Percentiles rank a stretch among this genome's conserved stretches.
Evolutionary conservation across 139 green algal species (phyloP).

Genomic region (Prasinococcaceae sp.): DNA sequence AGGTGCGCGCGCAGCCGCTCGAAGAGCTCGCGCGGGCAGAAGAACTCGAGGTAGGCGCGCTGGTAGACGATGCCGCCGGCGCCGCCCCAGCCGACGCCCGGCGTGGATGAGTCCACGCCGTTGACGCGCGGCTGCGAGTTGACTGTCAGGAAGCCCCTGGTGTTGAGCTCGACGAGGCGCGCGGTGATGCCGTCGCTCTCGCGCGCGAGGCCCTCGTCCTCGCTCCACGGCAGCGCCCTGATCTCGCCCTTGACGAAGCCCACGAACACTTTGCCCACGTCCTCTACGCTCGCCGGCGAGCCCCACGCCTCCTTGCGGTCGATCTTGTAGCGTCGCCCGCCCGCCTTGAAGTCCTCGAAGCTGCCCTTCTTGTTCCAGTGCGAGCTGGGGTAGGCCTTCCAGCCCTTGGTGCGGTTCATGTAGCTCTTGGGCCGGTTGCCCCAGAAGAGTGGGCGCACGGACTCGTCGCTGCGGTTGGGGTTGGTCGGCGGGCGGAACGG

Average conservation of each 20-base stretch:
- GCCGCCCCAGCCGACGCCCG: slow-evolving; percentile 50
- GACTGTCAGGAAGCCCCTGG: slow-evolving; percentile 52
- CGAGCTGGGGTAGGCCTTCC: slow-evolving; percentile 45
- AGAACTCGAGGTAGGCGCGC: slow-evolving; percentile 77
- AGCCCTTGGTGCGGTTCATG: slow-evolving; percentile 50
- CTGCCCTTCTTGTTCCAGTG: slow-evolving; percentile 33
- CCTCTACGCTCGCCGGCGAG: slow-evolving; percentile 18
- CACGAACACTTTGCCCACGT: slow-evolving; percentile 50
- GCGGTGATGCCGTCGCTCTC: slow-evolving; percentile 35
- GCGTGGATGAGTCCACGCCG: slow-evolving; percentile 30
- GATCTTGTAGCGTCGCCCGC: background rate
- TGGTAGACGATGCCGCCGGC: slow-evolving; percentile 65
- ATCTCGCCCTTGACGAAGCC: slow-evolving; percentile 44
- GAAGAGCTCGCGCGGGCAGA: slow-evolving; percentile 41
- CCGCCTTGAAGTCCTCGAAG: background rate
- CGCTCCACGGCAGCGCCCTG: slow-evolving; percentile 53
- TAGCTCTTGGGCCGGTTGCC: slow-evolving; percentile 58
- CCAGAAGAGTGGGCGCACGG: slow-evolving; percentile 71
- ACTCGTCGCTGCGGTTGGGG: slow-evolving; percentile 30
- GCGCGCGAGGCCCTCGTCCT: slow-evolving; percentile 40
- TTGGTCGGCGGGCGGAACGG: slow-evolving; percentile 36
- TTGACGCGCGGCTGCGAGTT: slow-evolving; percentile 59
- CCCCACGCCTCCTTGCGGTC: slow-evolving; percentile 34
- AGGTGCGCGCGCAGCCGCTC: slow-evolving; percentile 33
- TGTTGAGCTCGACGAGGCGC: slow-evolving; percentile 32